A percentile compares a stretch with the other conserved stretches of the same genome.
phyloP scores from a whole-genome alignment of 2,329 filamentous ascomycete species.

The Graphiopsis chlorocephala region DNA sequence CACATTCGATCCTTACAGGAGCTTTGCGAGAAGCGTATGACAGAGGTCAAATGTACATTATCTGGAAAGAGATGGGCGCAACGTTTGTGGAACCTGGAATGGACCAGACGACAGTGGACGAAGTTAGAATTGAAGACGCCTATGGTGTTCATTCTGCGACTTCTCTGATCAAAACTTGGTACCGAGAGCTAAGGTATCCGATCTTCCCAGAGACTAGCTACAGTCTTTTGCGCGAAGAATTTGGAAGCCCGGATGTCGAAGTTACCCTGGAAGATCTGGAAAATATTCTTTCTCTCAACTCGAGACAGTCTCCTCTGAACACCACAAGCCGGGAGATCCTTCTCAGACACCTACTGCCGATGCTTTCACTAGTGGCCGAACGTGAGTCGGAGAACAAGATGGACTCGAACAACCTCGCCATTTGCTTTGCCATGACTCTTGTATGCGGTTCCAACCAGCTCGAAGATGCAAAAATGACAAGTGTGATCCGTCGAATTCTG shows the following conservation, averaged over 20 bases:
- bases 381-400: conserved; percentile 53
- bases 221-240: conserved; percentile 44
- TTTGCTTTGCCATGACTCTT: conserved; percentile 54
- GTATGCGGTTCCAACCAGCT: conserved; percentile 53
- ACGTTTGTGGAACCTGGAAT: conserved; percentile 38
- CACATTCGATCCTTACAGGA: conserved; percentile 49
- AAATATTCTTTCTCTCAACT: conserved; percentile 46
- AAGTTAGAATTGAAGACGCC: conserved; percentile 49
- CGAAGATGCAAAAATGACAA: conserved; percentile 54
- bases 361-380: conserved; percentile 48
- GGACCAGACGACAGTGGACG: conserved; percentile 35
- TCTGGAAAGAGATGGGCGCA: conserved; percentile 49
- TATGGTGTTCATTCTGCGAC: conserved; percentile 55
- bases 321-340: conserved; percentile 48
- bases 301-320: conserved; percentile 47
- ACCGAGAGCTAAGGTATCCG: conserved; percentile 51
- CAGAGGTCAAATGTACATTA: conserved; percentile 52
- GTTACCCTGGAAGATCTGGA: conserved; percentile 42
- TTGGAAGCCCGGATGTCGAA: conserved; percentile 39
- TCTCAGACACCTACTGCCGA: conserved; percentile 51
- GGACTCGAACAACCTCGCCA: conserved; percentile 52
- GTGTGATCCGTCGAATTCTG: conserved; percentile 50
- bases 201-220: conserved; percentile 52
- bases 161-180: conserved; percentile 56
- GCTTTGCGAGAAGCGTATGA: conserved; percentile 55